These are phyloP conservation scores for Psilocybe subaeruginosa DNA, from an alignment of 768 basidiomycete species.

Conservation along the genomic window DNA sequence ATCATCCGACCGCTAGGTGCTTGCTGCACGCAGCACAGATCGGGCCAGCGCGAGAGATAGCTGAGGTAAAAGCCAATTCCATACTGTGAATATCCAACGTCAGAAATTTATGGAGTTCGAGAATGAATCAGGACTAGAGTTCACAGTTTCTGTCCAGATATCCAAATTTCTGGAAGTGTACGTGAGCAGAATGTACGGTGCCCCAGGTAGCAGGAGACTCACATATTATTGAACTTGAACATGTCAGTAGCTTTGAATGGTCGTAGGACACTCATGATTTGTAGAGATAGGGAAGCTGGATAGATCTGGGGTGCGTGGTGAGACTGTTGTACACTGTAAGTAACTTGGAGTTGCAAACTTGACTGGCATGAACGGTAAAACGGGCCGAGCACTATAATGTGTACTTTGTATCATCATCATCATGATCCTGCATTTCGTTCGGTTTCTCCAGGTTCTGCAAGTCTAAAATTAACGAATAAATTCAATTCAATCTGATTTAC, in stretches of 20 bases:
- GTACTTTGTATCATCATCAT: background rate
- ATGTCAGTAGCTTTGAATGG: constrained; percentile 89
- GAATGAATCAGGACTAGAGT: constrained; percentile 25
- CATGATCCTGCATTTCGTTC: too few relatives aligned
- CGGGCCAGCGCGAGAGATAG: constrained; percentile 92
- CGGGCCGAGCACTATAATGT: constrained; percentile 3
- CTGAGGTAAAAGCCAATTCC: constrained; percentile 86
- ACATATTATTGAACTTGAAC: constrained; percentile 94
- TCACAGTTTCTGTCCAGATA: constrained; percentile 95
- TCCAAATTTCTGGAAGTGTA: constrained; percentile 76
- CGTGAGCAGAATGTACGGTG: background rate
- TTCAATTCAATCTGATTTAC: too few relatives aligned
- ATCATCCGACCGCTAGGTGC: constrained; percentile 83
- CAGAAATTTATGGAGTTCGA: background rate
- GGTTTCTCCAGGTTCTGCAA: too few relatives aligned
- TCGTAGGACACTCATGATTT: constrained; percentile 81
- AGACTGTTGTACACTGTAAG: background rate
- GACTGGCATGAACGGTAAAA: background rate
- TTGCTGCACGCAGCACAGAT: constrained; percentile 84
- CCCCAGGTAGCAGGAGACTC: constrained; percentile 25
- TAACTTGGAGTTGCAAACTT: background rate
- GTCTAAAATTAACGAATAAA: too few relatives aligned
- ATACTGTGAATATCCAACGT: constrained; percentile 54
- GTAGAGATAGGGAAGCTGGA: background rate
- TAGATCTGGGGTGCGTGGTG: background rate